Evolutionary conservation across 2,329 filamentous ascomycete genomes (phyloP).

Genomic region (Macroventuria anomochaeta): DNA sequence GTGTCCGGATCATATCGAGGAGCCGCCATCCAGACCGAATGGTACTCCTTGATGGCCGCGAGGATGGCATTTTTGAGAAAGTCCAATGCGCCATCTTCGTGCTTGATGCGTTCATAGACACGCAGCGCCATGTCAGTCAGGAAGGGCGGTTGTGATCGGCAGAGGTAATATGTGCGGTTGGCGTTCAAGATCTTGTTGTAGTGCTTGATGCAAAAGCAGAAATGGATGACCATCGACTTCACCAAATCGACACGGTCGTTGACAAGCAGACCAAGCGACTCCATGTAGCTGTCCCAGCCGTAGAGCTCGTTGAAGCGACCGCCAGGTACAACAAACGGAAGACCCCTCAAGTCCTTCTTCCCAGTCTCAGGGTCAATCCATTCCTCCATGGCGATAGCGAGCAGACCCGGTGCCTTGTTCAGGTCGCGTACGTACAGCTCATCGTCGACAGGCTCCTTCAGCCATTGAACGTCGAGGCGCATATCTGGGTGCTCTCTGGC

Average conservation of each 20-base stretch:
- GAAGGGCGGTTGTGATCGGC: constrained; percentile 93
- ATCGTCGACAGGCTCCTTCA: constrained; percentile 75
- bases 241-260: constrained; percentile 86
- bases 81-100: constrained; percentile 78
- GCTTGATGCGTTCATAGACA: constrained; percentile 91
- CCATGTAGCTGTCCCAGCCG: constrained; percentile 99
- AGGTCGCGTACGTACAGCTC: constrained; percentile 81
- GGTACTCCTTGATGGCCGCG: constrained; percentile 96
- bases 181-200: constrained; percentile 99
- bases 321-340: constrained; percentile 96
- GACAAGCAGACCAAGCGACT: constrained; percentile 84
- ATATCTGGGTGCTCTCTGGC: constrained; percentile 81
- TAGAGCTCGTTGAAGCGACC: constrained; percentile 98
- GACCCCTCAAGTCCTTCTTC: constrained; percentile 73
- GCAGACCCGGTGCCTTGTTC: constrained; percentile 84
- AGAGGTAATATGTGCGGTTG: constrained; percentile 93
- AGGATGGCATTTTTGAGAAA: constrained; percentile 82
- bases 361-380: constrained; percentile 69
- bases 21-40: constrained; percentile 78
- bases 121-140: constrained; percentile 95
- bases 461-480: constrained; percentile 81
- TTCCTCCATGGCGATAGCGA: constrained; percentile 89
- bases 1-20: constrained; percentile 79
- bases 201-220: constrained; percentile 97
- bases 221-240: constrained; percentile 94